These are phyloP conservation scores for Trichoderma sp. DNA, from an alignment of 2,329 filamentous ascomycete species.

Conservation along the genomic window DNA sequence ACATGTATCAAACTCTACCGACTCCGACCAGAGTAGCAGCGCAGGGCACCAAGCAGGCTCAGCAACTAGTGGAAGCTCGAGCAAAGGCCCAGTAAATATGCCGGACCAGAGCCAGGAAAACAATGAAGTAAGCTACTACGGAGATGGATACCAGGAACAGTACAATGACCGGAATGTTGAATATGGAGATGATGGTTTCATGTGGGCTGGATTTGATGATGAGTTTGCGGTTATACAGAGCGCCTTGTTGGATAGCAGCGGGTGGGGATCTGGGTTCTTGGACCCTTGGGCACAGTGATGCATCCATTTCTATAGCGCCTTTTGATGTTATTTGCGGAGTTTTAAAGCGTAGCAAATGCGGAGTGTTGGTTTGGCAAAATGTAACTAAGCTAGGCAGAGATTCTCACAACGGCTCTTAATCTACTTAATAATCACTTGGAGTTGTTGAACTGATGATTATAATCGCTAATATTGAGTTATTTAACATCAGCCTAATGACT, in stretches of 20 bases:
- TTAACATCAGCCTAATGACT: background rate
- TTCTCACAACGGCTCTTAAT: background rate
- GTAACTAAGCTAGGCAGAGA: background rate
- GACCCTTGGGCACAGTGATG: slow-evolving; percentile 21
- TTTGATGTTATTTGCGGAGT: background rate
- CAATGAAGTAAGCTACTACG: background rate
- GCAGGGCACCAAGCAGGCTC: background rate
- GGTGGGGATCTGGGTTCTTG: slow-evolving; percentile 19
- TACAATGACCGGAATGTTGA: background rate
- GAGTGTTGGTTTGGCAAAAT: background rate
- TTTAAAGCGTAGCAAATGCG: background rate
- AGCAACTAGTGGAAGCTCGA: background rate
- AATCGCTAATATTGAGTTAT: background rate
- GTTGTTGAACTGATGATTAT: background rate
- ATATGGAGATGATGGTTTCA: slow-evolving; percentile 20
- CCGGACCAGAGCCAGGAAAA: background rate
- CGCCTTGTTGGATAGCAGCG: slow-evolving; percentile 22
- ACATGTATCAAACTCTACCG: slow-evolving; percentile 1
- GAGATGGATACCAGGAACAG: slow-evolving; percentile 6
- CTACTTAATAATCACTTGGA: background rate
- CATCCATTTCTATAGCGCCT: background rate
- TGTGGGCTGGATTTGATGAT: slow-evolving; percentile 24
- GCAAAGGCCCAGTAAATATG: background rate
- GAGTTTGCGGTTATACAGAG: slow-evolving; percentile 22
- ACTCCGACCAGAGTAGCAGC: slow-evolving; percentile 15